Evolutionary conservation across 2,329 filamentous ascomycete genomes (phyloP), one percentile per base, ranked within the genome.

Genomic region (Colletotrichum orbiculare): DNA sequence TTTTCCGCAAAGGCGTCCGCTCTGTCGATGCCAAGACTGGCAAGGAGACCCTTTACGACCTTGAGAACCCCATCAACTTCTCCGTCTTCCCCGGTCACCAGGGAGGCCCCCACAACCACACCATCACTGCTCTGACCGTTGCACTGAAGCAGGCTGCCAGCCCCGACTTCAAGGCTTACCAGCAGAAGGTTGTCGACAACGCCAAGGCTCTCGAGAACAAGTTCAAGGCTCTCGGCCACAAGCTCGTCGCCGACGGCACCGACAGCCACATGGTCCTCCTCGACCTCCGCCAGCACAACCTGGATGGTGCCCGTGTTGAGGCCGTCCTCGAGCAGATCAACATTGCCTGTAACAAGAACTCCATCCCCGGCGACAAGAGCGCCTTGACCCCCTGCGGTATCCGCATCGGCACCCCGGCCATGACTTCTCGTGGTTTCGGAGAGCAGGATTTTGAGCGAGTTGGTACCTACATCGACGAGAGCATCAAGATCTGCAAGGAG

Each of bases 321-420:
- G 91, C 93, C 68, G 91, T 99, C 65, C 90, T 99, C 17, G 96
- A 99, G 85, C 92, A 96, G 79, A 96, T 97, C 82, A 97, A 97
- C 86, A 97, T 99, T 79, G 94, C 96, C 68, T 97, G 94, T 88
- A 99, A 99, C 90, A 99, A 99, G 90, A 99, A 99, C 89, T 91
- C 93, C 67, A 96, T 97, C 65, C 96, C 96, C 45, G 96, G 96
- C 69, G 96, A 99, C 87, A 97, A 97, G 87, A 97, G 93, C 64
- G 96, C 96, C 53, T 88, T 99, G 71, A 97, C 93, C 69, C 96
- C 96, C 59, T 93, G 90, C 75, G 96, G 96, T 84, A 90, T 99
- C 79, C 93, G 96, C 72, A 97, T 99, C 74, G 96, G 96, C 75
- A 96, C 94, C 49, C 96, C 96, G 52, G 96, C 96, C 79, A 99